These are phyloP conservation scores for Fusarium sp. DNA, from an alignment of 2,329 filamentous ascomycete species.

Conservation along the genomic window DNA sequence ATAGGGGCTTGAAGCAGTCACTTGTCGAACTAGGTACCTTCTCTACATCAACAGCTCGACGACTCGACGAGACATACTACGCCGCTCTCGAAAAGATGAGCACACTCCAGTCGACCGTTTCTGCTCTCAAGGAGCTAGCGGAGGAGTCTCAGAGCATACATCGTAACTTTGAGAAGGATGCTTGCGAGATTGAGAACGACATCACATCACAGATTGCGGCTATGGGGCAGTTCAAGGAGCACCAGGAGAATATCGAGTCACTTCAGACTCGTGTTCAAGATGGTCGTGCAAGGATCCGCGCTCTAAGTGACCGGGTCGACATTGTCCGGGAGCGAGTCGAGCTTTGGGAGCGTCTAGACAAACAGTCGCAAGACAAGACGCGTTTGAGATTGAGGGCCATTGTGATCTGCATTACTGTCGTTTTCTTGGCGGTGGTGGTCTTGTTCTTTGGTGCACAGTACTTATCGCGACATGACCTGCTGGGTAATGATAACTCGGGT, in stretches of 20 bases:
- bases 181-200: constrained; percentile 72
- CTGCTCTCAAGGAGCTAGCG: constrained; percentile 77
- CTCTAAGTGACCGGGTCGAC: constrained; percentile 75
- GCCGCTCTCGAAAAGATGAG: constrained; percentile 79
- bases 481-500: constrained; percentile 19
- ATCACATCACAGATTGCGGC: constrained; percentile 72
- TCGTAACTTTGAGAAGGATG: constrained; percentile 72
- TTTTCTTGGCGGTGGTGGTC: constrained; percentile 65
- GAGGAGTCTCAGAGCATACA: constrained; percentile 71
- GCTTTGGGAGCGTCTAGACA: constrained; percentile 76
- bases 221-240: constrained; percentile 74
- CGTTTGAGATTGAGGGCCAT: constrained; percentile 72
- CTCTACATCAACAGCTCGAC: constrained; percentile 74
- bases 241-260: constrained; percentile 73
- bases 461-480: constrained; percentile 25
- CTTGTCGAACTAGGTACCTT: constrained; percentile 70
- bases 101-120: constrained; percentile 74
- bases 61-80: constrained; percentile 82
- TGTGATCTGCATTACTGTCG: constrained; percentile 71
- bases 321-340: constrained; percentile 75
- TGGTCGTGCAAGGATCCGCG: constrained; percentile 72
- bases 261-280: constrained; percentile 74
- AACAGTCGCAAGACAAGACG: constrained; percentile 78
- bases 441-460: constrained; percentile 56
- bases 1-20: constrained; percentile 65